Percentiles rank a stretch among this genome's conserved stretches.
Evolutionary conservation across 768 basidiomycete genomes (phyloP).

Genomic region (Russula sp.): DNA sequence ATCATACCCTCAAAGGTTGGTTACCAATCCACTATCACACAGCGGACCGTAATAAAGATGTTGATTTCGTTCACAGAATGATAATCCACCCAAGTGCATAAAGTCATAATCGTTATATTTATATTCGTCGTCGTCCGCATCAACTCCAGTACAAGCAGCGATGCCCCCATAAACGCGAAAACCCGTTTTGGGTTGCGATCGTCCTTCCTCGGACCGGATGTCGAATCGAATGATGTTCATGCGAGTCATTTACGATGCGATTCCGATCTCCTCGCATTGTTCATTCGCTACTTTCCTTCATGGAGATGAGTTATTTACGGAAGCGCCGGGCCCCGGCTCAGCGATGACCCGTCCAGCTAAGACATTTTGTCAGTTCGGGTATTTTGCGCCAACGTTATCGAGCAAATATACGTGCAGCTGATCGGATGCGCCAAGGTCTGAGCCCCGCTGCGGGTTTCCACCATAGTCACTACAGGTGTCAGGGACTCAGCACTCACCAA

Average conservation of each 20-base stretch:
- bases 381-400: too few relatives aligned
- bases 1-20: background rate
- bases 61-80: background rate
- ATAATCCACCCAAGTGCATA: background rate
- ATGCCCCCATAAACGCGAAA: background rate
- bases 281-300: background rate
- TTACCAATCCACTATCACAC: background rate
- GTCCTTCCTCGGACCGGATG: conserved; percentile 11
- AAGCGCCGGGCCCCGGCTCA: background rate
- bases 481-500: background rate
- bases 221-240: background rate
- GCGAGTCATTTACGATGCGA: background rate
- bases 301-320: background rate
- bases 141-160: background rate
- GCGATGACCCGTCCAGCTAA: background rate
- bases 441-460: background rate
- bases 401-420: background rate
- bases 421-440: background rate
- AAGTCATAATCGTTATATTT: background rate
- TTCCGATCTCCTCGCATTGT: conserved; percentile 10
- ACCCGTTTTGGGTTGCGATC: conserved; percentile 3
- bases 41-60: background rate
- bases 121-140: background rate
- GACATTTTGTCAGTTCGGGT: background rate
- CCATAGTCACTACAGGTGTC: background rate